Percentiles rank a stretch among this genome's conserved stretches.
phyloP scores from a whole-genome alignment of 2,329 filamentous ascomycete species.

The Chrysoporthe austroafricana region DNA sequence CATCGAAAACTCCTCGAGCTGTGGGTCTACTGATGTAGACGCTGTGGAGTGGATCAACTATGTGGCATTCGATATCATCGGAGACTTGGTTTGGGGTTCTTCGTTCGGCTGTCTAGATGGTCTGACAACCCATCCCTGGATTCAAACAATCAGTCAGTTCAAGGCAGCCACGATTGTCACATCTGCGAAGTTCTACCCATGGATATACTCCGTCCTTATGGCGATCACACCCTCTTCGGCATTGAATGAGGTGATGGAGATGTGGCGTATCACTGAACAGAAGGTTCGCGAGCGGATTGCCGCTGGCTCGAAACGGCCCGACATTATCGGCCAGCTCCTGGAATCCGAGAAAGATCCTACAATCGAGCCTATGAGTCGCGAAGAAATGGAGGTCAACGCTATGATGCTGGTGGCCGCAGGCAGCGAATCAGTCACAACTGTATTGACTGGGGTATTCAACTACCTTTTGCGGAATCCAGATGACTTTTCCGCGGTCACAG shows the following conservation, averaged over 20 bases:
- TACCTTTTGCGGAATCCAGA: conserved; percentile 16
- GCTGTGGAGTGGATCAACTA: conserved; percentile 20
- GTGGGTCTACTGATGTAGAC: conserved; percentile 5
- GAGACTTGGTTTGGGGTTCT: conserved; percentile 16
- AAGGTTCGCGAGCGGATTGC: conserved; percentile 17
- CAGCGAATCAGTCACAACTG: conserved; percentile 22
- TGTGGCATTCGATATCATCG: conserved; percentile 21
- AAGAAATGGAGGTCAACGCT: conserved; percentile 23
- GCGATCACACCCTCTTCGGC: conserved; percentile 17
- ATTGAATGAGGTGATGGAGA: conserved; percentile 18
- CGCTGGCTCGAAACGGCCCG: neutral
- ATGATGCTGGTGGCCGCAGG: conserved; percentile 18
- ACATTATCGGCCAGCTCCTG: conserved; percentile 13
- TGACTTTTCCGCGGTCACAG: conserved; percentile 12
- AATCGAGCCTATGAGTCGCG: conserved; percentile 14
- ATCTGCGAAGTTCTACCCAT: conserved; percentile 18
- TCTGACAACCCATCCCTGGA: conserved; percentile 18
- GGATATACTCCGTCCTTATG: conserved; percentile 13
- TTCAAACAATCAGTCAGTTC: conserved; percentile 16
- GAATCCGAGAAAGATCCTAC: conserved; percentile 6
- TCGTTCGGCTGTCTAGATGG: conserved; percentile 18
- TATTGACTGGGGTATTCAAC: conserved; percentile 16
- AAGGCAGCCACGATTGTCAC: conserved; percentile 15
- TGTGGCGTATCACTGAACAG: conserved; percentile 19
- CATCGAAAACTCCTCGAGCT: conserved; percentile 1